Evolutionary conservation across 768 basidiomycete genomes (phyloP), one percentile per base, ranked within the genome.

Genomic region (Suillus luteus): DNA sequence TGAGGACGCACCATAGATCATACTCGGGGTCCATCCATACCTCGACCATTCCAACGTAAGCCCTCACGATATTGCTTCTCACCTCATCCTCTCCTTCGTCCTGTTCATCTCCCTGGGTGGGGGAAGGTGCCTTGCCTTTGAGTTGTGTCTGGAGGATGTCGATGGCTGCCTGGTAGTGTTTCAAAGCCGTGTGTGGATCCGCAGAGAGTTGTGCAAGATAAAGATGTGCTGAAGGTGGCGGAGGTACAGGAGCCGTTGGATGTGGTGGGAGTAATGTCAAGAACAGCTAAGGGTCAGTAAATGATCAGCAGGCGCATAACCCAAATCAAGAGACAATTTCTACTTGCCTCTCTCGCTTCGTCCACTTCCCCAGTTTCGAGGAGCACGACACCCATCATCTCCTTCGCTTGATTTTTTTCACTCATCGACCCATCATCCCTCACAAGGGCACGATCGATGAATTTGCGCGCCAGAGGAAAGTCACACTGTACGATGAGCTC

Each of bases 11-110:
- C 95, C 95, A 96, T 58, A 96, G 80, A 81, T 96, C 93, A 67
- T 90, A 89, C 2, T 84, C 83, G 37, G 91, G 91, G 70, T 95
- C 92, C 94, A 97, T 96, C 95, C 95, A 97, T 17, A 96, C 91
- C 73, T 96, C 95, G 31, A 96, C 90, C 83, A 95, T 95, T 9
- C 90, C 91, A 37, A 95, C 83, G 24, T 95, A 82, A 9, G 92
- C 93, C 46, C 90, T 82, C 12, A 95, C 88, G 62, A 90, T 87
- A 70, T 86, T 92, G 38, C 76, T 82, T 70, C 81, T 87, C 55
- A 87, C 73, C 67, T 92, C 89, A 3, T 79, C 72, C 63, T 90
- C 87, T 66, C 85, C 85, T 55, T 64, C 71, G 60, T 70, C 74
- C n/a, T 68, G 68, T 5, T 71, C 71, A 59, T 75, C 80, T 63